phyloP scores from a whole-genome alignment of 306 rosid species.

The Malus sieversii region DNA sequence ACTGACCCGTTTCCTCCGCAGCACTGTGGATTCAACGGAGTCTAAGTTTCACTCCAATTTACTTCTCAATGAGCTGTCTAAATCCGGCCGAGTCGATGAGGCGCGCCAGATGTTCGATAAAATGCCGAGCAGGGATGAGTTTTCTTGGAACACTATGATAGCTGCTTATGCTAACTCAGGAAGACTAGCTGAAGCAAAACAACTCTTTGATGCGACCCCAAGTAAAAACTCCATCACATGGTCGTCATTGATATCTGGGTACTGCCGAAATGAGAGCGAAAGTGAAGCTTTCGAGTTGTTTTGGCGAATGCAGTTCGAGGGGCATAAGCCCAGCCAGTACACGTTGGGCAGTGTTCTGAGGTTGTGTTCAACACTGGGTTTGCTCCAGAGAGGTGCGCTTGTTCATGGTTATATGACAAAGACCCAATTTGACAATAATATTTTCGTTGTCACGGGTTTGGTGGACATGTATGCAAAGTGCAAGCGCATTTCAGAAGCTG shows the following conservation, averaged over 20 bases:
- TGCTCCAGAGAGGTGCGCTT: slow-evolving; percentile 54
- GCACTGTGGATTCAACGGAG: slow-evolving; percentile 14
- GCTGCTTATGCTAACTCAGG: slow-evolving; percentile 60
- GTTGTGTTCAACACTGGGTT: slow-evolving; percentile 53
- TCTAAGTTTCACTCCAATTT: slow-evolving; percentile 38
- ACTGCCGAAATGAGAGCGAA: slow-evolving; percentile 44
- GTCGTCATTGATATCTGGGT: slow-evolving; percentile 79
- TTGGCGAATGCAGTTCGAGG: slow-evolving; percentile 57
- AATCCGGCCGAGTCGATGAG: slow-evolving; percentile 48
- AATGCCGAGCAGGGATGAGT: slow-evolving; percentile 60
- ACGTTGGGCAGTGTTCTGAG: slow-evolving; percentile 68
- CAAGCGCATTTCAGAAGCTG: slow-evolving; percentile 55
- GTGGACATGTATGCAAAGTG: slow-evolving; percentile 92
- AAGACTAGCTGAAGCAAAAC: slow-evolving; percentile 51
- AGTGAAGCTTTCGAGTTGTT: slow-evolving; percentile 60
- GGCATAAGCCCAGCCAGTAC: slow-evolving; percentile 57
- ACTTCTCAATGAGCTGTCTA: slow-evolving; percentile 35
- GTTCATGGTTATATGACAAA: slow-evolving; percentile 63
- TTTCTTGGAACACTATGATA: slow-evolving; percentile 75
- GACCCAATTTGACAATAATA: slow-evolving; percentile 41
- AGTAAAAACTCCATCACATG: slow-evolving; percentile 52
- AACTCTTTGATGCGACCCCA: slow-evolving; percentile 45
- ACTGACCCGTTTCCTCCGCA: slow-evolving; percentile 8
- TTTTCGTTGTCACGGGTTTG: slow-evolving; percentile 63
- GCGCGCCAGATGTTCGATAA: slow-evolving; percentile 70